Conservation (phyloP, 2,329 filamentous ascomycete genomes). For the Pseudogymnoascus sp. region DNA sequence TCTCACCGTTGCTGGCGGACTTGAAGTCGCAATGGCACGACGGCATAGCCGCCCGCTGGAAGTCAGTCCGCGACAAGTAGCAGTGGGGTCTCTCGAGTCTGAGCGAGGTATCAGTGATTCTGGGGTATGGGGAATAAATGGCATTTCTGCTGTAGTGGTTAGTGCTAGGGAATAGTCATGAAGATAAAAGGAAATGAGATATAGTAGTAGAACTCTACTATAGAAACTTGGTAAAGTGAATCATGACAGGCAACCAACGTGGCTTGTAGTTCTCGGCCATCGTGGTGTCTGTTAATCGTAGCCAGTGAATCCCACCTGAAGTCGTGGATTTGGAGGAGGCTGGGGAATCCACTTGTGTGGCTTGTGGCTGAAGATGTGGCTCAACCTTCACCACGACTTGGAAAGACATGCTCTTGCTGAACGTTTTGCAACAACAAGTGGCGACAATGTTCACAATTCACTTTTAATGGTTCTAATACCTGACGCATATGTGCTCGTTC, state of each 20-base stretch:
- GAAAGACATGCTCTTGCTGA: background rate
- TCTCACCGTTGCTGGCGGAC: conserved; percentile 19
- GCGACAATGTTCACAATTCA: background rate
- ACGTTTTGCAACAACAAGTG: background rate
- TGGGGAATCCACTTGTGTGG: background rate
- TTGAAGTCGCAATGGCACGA: conserved; percentile 50
- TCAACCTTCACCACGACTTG: background rate
- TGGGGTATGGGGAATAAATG: conserved; percentile 65
- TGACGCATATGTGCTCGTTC: no score
- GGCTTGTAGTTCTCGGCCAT: background rate
- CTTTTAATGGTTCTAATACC: background rate
- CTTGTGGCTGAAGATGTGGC: background rate
- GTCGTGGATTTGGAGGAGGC: background rate
- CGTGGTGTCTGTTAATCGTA: background rate
- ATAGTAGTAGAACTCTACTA: background rate
- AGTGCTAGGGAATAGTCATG: conserved; percentile 1
- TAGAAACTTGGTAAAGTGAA: background rate
- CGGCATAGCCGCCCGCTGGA: conserved; percentile 76
- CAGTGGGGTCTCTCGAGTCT: conserved; percentile 76
- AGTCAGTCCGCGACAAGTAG: conserved; percentile 85
- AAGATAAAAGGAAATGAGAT: background rate
- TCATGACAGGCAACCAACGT: background rate
- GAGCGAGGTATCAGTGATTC: conserved; percentile 71
- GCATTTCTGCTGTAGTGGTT: conserved; percentile 39
- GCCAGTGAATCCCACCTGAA: background rate